Evolutionary conservation across 176 grass and related monocot species (phyloP).

Genomic region (Paspalum notatum): DNA sequence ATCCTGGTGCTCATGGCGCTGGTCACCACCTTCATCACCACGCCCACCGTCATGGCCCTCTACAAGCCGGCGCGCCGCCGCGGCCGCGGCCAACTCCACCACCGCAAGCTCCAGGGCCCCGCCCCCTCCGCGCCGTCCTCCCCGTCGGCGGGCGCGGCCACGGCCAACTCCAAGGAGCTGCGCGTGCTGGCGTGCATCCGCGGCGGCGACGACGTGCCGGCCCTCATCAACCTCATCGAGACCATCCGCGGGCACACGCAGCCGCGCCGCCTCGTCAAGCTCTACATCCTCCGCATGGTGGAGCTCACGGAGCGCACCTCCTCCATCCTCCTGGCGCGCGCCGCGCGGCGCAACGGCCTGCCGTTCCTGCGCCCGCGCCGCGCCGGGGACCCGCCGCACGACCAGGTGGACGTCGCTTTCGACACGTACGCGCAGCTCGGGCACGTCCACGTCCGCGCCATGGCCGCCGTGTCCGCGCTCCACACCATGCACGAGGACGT

Average conservation of each 20-base stretch:
- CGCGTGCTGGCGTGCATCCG: constrained; percentile 79
- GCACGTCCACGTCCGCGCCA: constrained; percentile 65
- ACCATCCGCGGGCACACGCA: constrained; percentile 63
- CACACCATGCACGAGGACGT: constrained; percentile 89
- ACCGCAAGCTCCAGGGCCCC: constrained; percentile 60
- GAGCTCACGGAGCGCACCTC: constrained; percentile 91
- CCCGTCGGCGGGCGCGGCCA: constrained; percentile 28
- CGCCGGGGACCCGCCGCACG: constrained; percentile 23
- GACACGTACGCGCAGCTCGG: constrained; percentile 77
- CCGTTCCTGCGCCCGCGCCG: constrained; percentile 51
- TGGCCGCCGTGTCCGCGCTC: constrained; percentile 77
- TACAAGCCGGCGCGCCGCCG: constrained; percentile 74
- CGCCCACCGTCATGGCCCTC: constrained; percentile 77
- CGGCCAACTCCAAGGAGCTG: constrained; percentile 51
- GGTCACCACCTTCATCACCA: constrained; percentile 88
- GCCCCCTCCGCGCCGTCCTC: constrained; percentile 54
- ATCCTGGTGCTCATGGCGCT: constrained; percentile 91
- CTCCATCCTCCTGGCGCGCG: constrained; percentile 77
- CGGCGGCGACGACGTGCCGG: constrained; percentile 61
- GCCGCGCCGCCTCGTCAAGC: constrained; percentile 60
- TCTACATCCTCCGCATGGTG: constrained; percentile 87
- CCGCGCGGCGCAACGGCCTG: constrained; percentile 60
- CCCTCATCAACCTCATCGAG: constrained; percentile 83
- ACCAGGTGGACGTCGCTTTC: constrained; percentile 78
- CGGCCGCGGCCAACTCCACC: constrained; percentile 44